Evolutionary conservation across 108 stramenopile species (phyloP).

Genomic region (Mayamaea pseudoterrestris): DNA sequence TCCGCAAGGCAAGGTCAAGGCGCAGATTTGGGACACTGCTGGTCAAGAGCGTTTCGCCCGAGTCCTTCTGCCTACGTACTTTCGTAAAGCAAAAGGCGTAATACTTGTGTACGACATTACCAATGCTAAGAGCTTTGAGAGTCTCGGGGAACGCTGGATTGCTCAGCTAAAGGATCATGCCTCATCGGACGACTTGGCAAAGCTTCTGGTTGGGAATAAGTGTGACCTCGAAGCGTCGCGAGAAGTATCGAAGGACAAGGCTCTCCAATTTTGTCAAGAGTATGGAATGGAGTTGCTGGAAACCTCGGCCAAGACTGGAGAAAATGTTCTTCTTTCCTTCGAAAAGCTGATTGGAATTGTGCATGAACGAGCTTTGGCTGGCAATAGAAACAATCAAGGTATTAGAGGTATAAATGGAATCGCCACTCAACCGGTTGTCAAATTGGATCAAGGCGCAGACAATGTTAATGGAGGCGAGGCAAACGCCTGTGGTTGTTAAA

Average conservation of each 20-base stretch:
- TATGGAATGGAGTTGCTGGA: slow-evolving; percentile 83
- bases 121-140: slow-evolving; percentile 69
- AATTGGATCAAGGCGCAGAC: slow-evolving; percentile 20
- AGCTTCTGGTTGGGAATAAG: slow-evolving; percentile 82
- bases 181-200: slow-evolving; percentile 64
- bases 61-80: slow-evolving; percentile 81
- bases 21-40: slow-evolving; percentile 91
- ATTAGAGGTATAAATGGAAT: slow-evolving; percentile 32
- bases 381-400: slow-evolving; percentile 32
- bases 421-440: slow-evolving; percentile 12
- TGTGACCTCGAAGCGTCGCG: slow-evolving; percentile 61
- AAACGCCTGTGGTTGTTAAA: slow-evolving; percentile 46
- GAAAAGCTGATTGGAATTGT: slow-evolving; percentile 80
- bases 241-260: slow-evolving; percentile 70
- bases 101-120: slow-evolving; percentile 86
- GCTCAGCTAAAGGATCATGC: slow-evolving; percentile 82
- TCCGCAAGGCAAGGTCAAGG: slow-evolving; percentile 82
- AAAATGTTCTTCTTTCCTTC: slow-evolving; percentile 71
- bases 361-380: slow-evolving; percentile 62
- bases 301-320: slow-evolving; percentile 68
- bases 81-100: slow-evolving; percentile 87
- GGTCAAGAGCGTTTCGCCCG: slow-evolving; percentile 88
- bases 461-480: slow-evolving; percentile 11
- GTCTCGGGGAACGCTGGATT: slow-evolving; percentile 72
- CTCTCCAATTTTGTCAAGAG: slow-evolving; percentile 63